These are phyloP conservation scores for Globisporangium nagaii DNA, from an alignment of 352 stramenopile genomes.

Conservation along the genomic window DNA sequence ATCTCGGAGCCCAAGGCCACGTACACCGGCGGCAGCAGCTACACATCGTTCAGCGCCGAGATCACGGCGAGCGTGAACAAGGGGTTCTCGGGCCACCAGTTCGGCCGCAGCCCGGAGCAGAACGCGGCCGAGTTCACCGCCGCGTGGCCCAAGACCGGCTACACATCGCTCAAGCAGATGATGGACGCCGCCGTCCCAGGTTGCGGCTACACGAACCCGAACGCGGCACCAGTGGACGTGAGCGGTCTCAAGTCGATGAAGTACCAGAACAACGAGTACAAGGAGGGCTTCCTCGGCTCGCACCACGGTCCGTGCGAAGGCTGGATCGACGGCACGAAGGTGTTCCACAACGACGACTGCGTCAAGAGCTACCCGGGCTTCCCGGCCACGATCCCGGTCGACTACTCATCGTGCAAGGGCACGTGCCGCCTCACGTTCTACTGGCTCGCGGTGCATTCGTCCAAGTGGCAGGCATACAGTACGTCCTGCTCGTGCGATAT, in stretches of 20 bases:
- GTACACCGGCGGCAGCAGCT: slow-evolving; percentile 16
- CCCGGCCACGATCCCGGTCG: slow-evolving; percentile 39
- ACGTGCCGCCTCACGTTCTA: slow-evolving; percentile 47
- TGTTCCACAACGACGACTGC: slow-evolving; percentile 49
- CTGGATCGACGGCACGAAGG: slow-evolving; percentile 38
- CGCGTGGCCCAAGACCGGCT: slow-evolving; percentile 28
- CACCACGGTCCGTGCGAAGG: slow-evolving; percentile 36
- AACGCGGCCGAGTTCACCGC: slow-evolving; percentile 33
- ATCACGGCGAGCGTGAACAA: too few relatives aligned
- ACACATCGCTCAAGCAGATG: slow-evolving; percentile 31
- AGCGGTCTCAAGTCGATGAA: slow-evolving; percentile 9
- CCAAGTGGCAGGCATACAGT: slow-evolving; percentile 10
- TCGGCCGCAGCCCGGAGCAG: too few relatives aligned
- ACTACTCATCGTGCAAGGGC: slow-evolving; percentile 42
- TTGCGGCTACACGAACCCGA: slow-evolving; percentile 9
- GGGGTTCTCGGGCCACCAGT: too few relatives aligned
- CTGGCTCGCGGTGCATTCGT: slow-evolving; percentile 18
- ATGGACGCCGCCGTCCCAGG: slow-evolving; percentile 19
- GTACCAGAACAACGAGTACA: slow-evolving; percentile 9
- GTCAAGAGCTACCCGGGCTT: slow-evolving; percentile 24
- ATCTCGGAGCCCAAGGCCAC: slow-evolving; percentile 15
- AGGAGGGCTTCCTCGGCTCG: slow-evolving; percentile 10
- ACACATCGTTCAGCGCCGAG: too few relatives aligned
- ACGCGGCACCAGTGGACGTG: slow-evolving; percentile 10
- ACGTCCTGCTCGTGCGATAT: too few relatives aligned